These are phyloP conservation scores for Calonectria hawksworthii DNA, from an alignment of 2,329 filamentous ascomycete species.

Conservation along the genomic window DNA sequence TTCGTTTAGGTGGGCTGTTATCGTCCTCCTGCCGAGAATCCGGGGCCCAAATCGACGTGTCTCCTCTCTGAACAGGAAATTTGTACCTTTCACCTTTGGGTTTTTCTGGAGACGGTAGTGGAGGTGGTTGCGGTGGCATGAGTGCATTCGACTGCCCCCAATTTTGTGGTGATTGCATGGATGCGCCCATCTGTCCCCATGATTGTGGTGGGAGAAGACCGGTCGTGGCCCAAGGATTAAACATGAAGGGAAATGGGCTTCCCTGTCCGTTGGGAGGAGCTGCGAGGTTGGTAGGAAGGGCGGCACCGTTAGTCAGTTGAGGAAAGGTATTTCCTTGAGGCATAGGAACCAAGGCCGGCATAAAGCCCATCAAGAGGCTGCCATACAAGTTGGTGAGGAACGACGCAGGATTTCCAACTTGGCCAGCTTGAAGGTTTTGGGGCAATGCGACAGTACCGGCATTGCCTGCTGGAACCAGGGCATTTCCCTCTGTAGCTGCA, in stretches of 20 bases:
- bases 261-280: not conserved
- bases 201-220: slow-evolving; percentile 17
- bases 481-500: not conserved
- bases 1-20: slow-evolving; percentile 4
- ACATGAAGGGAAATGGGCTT: not conserved
- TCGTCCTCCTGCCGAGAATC: slow-evolving; percentile 25
- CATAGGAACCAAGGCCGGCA: slow-evolving; percentile 3
- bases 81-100: slow-evolving; percentile 47
- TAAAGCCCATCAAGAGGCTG: slow-evolving; percentile 24
- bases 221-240: slow-evolving; percentile 31
- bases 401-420: not conserved
- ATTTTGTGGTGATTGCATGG: slow-evolving; percentile 1
- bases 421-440: not conserved
- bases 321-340: not conserved
- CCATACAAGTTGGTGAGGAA: slow-evolving; percentile 17
- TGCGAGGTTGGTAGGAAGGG: not conserved
- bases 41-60: slow-evolving; percentile 53
- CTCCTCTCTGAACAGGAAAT: slow-evolving; percentile 47
- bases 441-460: not conserved
- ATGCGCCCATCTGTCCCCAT: not conserved
- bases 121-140: not conserved
- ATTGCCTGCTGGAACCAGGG: slow-evolving; percentile 21
- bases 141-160: slow-evolving; percentile 2
- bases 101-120: slow-evolving; percentile 24
- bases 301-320: not conserved